A percentile compares a stretch with the other conserved stretches of the same genome.
These are phyloP conservation scores for Starmerella stigmatis DNA, from an alignment of 805 yeast genomes.

Conservation along the genomic window DNA sequence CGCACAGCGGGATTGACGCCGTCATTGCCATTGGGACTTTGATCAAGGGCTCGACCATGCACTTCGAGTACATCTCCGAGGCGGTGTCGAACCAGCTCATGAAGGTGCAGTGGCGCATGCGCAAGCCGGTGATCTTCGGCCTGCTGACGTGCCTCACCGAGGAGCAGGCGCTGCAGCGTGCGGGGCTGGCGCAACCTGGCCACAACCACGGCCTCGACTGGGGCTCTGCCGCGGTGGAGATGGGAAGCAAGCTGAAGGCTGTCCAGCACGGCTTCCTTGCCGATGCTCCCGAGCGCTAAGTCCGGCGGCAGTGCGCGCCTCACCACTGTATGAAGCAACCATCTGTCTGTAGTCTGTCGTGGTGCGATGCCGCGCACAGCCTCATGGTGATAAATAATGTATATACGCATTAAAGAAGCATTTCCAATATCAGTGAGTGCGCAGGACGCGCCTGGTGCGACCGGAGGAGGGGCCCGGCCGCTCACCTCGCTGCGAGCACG, in stretches of 20 bases:
- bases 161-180: conserved; percentile 86
- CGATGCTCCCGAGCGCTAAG: background rate
- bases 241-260: conserved; percentile 39
- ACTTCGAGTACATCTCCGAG: conserved; percentile 94
- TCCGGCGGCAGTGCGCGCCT: too few species aligned
- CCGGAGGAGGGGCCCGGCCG: too few species aligned
- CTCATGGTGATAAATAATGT: too few species aligned
- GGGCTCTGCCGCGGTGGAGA: conserved; percentile 98
- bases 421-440: too few species aligned
- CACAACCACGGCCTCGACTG: conserved; percentile 98
- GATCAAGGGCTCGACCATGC: conserved; percentile 96
- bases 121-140: conserved; percentile 83
- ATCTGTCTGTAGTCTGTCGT: too few species aligned
- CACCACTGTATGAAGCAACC: too few species aligned
- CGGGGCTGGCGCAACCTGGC: conserved; percentile 64
- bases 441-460: too few species aligned
- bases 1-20: conserved; percentile 47
- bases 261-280: background rate
- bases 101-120: conserved; percentile 60
- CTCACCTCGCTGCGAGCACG: too few species aligned
- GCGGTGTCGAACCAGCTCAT: conserved; percentile 75
- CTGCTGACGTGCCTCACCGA: conserved; percentile 87
- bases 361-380: too few species aligned
- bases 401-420: too few species aligned
- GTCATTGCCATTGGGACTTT: conserved; percentile 88